A percentile compares a stretch with the other conserved stretches of the same genome.
Conservation (phyloP, 352 stramenopile genomes). For the Peronosclerospora sorghi region DNA sequence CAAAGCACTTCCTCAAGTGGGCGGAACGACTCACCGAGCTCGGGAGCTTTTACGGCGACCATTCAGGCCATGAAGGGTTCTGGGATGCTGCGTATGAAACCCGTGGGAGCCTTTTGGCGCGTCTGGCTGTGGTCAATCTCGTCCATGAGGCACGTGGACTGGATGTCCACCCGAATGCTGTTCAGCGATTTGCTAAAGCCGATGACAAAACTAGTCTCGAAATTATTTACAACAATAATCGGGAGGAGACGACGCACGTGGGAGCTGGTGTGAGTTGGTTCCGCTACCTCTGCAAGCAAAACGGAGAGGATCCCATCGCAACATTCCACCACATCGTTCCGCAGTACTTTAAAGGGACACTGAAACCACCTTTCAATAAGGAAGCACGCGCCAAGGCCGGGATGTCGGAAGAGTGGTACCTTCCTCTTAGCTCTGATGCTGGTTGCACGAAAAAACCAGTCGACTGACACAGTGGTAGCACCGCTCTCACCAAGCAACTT, state of each 20-base stretch:
- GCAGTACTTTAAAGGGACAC: slow-evolving; percentile 33
- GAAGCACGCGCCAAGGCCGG: slow-evolving; percentile 30
- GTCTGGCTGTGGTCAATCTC: slow-evolving; percentile 44
- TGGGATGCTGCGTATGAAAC: slow-evolving; percentile 47
- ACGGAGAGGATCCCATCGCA: slow-evolving; percentile 20
- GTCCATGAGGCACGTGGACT: slow-evolving; percentile 48
- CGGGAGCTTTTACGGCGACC: slow-evolving; percentile 37
- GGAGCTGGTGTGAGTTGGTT: slow-evolving; percentile 33
- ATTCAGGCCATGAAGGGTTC: slow-evolving; percentile 34
- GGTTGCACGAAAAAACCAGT: background rate
- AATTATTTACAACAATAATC: slow-evolving; percentile 42
- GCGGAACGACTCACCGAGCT: slow-evolving; percentile 31
- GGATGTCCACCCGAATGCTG: slow-evolving; percentile 40
- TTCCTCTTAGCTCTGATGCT: slow-evolving; percentile 19
- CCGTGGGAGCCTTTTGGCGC: slow-evolving; percentile 20
- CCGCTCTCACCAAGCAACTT: too few species aligned
- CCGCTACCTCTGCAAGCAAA: slow-evolving; percentile 23
- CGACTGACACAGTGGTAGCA: too few species aligned
- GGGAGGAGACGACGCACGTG: slow-evolving; percentile 42
- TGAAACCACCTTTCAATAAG: slow-evolving; percentile 56
- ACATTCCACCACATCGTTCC: slow-evolving; percentile 42
- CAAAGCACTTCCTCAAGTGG: slow-evolving; percentile 44
- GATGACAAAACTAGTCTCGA: slow-evolving; percentile 26
- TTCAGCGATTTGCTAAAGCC: slow-evolving; percentile 33
- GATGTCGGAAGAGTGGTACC: slow-evolving; percentile 41